phyloP scores from a whole-genome alignment of 148 eudicot genomes.

The Diospyros kaki region DNA sequence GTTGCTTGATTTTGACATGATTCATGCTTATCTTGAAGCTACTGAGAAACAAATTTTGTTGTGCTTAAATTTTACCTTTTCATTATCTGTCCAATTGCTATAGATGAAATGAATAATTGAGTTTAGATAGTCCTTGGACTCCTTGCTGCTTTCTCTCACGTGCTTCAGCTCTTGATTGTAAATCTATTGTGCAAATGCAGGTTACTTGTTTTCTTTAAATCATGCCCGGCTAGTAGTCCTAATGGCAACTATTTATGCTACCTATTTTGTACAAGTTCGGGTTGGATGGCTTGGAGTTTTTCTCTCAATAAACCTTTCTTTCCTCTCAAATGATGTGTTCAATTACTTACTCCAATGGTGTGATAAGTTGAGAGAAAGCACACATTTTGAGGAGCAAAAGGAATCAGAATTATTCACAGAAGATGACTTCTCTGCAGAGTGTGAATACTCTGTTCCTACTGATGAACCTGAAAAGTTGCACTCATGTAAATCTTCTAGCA shows the following conservation, averaged over 20 bases:
- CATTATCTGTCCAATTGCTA: neutral
- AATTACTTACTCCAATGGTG: conserved; percentile 79
- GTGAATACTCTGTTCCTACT: conserved; percentile 53
- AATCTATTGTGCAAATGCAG: conserved; percentile 37
- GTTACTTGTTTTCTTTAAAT: conserved; percentile 87
- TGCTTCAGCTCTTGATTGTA: neutral
- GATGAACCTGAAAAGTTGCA: conserved; percentile 65
- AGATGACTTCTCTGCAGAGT: conserved; percentile 58
- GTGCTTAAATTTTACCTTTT: neutral
- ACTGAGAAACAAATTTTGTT: neutral
- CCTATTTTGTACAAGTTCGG: conserved; percentile 76
- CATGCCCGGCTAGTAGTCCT: conserved; percentile 92
- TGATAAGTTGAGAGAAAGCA: conserved; percentile 73
- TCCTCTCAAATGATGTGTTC: conserved; percentile 74
- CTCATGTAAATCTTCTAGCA: conserved; percentile 42
- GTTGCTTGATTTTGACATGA: neutral
- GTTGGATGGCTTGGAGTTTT: conserved; percentile 85
- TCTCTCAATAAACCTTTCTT: conserved; percentile 81
- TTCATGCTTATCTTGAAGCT: neutral
- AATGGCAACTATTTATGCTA: conserved; percentile 69
- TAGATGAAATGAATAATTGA: neutral
- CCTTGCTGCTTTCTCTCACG: neutral
- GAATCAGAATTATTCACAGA: conserved; percentile 59
- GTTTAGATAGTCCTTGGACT: neutral
- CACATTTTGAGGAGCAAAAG: conserved; percentile 75